A percentile compares a stretch with the other conserved stretches of the same genome.
phyloP scores from a whole-genome alignment of 208 protist species.

The Trichomonas vaginalis region DNA sequence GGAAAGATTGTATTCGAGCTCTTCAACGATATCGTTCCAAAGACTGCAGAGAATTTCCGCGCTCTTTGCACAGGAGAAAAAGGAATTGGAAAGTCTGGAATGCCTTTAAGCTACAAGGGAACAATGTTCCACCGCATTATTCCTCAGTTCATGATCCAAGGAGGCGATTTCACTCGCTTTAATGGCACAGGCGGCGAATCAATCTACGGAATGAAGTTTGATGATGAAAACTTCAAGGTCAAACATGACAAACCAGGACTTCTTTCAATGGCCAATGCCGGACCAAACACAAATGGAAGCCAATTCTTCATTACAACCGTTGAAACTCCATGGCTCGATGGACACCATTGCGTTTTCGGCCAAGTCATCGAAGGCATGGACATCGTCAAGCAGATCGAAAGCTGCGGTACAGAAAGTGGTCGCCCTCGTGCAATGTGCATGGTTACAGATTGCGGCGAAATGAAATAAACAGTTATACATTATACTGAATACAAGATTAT shows the following conservation, averaged over 20 bases:
- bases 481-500: too few relatives aligned
- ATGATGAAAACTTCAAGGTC: slow-evolving; percentile 42
- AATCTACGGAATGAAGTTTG: slow-evolving; percentile 53
- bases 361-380: slow-evolving; percentile 46
- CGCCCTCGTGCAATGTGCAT: not conserved
- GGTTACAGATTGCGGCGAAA: not conserved
- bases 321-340: slow-evolving; percentile 45
- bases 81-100: slow-evolving; percentile 22
- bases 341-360: slow-evolving; percentile 67
- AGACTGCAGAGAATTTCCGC: slow-evolving; percentile 45
- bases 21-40: slow-evolving; percentile 33
- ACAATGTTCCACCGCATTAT: slow-evolving; percentile 46
- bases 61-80: slow-evolving; percentile 47
- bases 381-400: slow-evolving; percentile 35
- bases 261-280: slow-evolving; percentile 59
- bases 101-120: slow-evolving; percentile 31
- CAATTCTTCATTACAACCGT: slow-evolving; percentile 60
- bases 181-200: slow-evolving; percentile 59
- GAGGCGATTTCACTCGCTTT: slow-evolving; percentile 49
- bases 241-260: slow-evolving; percentile 38
- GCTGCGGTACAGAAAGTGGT: not conserved
- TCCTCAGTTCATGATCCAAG: slow-evolving; percentile 33
- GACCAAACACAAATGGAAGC: slow-evolving; percentile 50
- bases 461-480: too few relatives aligned
- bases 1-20: slow-evolving; percentile 42